Base-by-base conservation (phyloP, 192 early-diverging fungal genomes). In the Backusella mclennaniae region DNA sequence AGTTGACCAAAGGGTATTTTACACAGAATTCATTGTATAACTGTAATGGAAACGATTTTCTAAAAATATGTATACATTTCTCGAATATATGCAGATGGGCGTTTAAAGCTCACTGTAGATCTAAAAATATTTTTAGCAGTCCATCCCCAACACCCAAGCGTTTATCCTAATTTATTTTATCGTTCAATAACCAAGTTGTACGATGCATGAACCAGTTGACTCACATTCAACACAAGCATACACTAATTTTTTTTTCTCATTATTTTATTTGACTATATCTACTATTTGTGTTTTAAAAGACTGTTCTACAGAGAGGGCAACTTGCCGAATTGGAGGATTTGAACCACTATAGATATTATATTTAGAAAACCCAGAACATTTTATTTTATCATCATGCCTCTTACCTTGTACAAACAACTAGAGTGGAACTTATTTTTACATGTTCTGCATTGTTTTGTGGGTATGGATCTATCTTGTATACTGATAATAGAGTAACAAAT, bases 401-500 rank as follows among this genome's bases (percentile, higher is more conserved):
- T 66, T 49, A 85, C 84, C 85, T 97, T 98, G 86, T 92, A 97
- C 72, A 99, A 81, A 82, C 98, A 99, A 52, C 93, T 89, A 11
- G 91, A 88, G 72, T 99, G 98, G 90, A 97, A 99, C 73, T 90
- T 88, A 80, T 99, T 92, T 80, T 98, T 97, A 82, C 98, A 99
- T 0, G 96, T 97, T 49, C 86, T 84, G 84, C 98, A 99, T 56
- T 91, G 90, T 83, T 96, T 96, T 69, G 82, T 92, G 8, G 98
- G 98, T 68, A 98, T 79, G 17, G 92, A 90, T 69, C 92, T 87
- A 83, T 98, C 97, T 71, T 93, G 85, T 3, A 94, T 88, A 41
- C 95, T 93, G 19, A 99, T 94, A 63, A 98, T 92, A 29, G 96
- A 98, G 80, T 99, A 99, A 85, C 97, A 99, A 78, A 99, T 98